Percentiles rank a stretch among this genome's conserved stretches.
Evolutionary conservation across 2,329 filamentous ascomycete genomes (phyloP).

Genomic region (Aspergillus floridensis): DNA sequence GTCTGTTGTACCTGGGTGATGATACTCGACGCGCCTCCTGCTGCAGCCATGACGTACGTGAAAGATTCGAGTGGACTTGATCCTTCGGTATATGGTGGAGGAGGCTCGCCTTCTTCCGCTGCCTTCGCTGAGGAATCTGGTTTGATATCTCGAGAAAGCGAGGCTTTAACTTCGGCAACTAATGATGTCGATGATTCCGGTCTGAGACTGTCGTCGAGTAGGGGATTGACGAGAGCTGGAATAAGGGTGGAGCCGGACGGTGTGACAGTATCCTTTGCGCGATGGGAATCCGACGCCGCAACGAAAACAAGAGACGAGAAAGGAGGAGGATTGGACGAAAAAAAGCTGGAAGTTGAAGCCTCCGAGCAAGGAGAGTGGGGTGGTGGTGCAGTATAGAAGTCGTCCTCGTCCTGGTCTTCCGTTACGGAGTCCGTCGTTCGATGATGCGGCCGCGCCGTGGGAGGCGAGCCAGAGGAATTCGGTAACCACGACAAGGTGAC

Average conservation of each 20-base stretch:
- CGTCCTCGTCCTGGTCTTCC: constrained; percentile 42
- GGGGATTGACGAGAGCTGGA: constrained; percentile 53
- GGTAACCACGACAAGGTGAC: constrained; percentile 36
- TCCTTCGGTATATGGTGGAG: constrained; percentile 92
- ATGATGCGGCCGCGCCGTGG: constrained; percentile 44
- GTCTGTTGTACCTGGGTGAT: constrained; percentile 98
- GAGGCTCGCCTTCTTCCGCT: constrained; percentile 80
- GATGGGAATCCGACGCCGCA: constrained; percentile 39
- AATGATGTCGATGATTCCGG: constrained; percentile 47
- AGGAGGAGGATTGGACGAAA: constrained; percentile 58
- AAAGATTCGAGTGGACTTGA: constrained; percentile 89
- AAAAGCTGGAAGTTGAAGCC: constrained; percentile 49
- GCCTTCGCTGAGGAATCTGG: constrained; percentile 69
- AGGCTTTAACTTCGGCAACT: constrained; percentile 76
- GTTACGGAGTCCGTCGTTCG: constrained; percentile 37
- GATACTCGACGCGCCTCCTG: constrained; percentile 95
- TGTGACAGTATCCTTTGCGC: constrained; percentile 43
- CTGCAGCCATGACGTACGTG: constrained; percentile 95
- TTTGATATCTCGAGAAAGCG: constrained; percentile 78
- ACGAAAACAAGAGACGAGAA: constrained; percentile 64
- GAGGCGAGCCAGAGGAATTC: constrained; percentile 37
- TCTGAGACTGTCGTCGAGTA: constrained; percentile 50
- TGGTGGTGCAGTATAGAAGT: constrained; percentile 41
- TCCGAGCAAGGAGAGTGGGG: constrained; percentile 38
- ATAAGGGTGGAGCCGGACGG: constrained; percentile 49